Percentiles rank a stretch among this genome's conserved stretches.
phyloP scores from a whole-genome alignment of 805 yeast genomes.

The Candida silvatica region DNA sequence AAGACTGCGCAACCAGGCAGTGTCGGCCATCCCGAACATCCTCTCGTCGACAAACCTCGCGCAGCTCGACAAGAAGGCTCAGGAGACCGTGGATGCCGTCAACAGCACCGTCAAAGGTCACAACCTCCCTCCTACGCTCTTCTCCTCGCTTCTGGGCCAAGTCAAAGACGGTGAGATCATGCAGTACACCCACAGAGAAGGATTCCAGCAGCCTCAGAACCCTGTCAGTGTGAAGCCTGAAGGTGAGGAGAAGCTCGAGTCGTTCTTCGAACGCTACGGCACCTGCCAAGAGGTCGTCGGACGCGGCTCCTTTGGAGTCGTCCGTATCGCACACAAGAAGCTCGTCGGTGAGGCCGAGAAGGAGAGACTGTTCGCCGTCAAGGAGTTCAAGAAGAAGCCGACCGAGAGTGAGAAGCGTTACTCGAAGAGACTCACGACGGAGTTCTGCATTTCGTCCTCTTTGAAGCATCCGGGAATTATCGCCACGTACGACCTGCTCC shows the following conservation, averaged over 20 bases:
- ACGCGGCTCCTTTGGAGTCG: slow-evolving; percentile 90
- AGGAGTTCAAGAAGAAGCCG: slow-evolving; percentile 63
- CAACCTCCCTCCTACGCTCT: slow-evolving; percentile 55
- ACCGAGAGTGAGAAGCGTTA: slow-evolving; percentile 60
- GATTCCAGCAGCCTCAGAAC: slow-evolving; percentile 15
- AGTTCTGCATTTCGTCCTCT: slow-evolving; percentile 74
- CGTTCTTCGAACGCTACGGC: slow-evolving; percentile 86
- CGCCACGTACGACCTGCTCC: slow-evolving; percentile 63
- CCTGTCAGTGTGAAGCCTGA: slow-evolving; percentile 12
- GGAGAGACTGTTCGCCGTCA: slow-evolving; percentile 73
- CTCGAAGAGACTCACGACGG: slow-evolving; percentile 67
- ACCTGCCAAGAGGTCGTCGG: slow-evolving; percentile 93
- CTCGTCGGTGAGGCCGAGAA: slow-evolving; percentile 13
- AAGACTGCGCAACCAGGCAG: slow-evolving; percentile 60
- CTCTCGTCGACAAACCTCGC: slow-evolving; percentile 27
- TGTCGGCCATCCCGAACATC: slow-evolving; percentile 65
- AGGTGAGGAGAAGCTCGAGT: slow-evolving; percentile 13
- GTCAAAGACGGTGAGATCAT: slow-evolving; percentile 30
- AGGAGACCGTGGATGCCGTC: slow-evolving; percentile 17
- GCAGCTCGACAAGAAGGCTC: slow-evolving; percentile 20
- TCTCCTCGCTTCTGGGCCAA: slow-evolving; percentile 59
- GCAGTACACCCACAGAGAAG: slow-evolving; percentile 15
- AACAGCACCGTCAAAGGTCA: slow-evolving; percentile 11
- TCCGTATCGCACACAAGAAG: slow-evolving; percentile 76
- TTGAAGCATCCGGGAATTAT: slow-evolving; percentile 74